phyloP scores from a whole-genome alignment of 164 flowering plant genomes.

The Cinnamomum chago region DNA sequence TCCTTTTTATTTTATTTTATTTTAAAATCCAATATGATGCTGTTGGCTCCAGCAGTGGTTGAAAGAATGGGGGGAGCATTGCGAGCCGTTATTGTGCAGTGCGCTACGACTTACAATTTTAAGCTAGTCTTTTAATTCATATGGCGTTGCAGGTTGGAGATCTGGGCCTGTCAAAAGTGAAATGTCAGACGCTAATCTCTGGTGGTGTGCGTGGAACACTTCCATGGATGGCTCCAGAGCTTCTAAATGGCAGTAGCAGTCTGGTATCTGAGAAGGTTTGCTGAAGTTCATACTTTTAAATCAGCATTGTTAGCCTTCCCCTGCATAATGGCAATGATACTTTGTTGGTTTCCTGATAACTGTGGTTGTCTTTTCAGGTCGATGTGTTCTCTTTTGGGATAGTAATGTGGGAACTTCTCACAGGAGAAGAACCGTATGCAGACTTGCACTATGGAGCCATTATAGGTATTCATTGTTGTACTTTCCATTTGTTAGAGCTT shows the following conservation, averaged over 20 bases:
- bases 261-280: constrained; percentile 91
- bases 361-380: constrained; percentile 42
- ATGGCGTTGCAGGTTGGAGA: constrained; percentile 69
- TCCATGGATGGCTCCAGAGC: constrained; percentile 99
- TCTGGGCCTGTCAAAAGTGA: constrained; percentile 91
- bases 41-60: too few species aligned
- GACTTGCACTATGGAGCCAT: constrained; percentile 93
- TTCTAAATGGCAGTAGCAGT: constrained; percentile 87
- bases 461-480: constrained; percentile 45
- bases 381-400: constrained; percentile 98
- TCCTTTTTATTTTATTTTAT: not conserved
- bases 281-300: constrained; percentile 1
- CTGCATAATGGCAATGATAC: not conserved
- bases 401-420: constrained; percentile 94
- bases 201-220: constrained; percentile 98
- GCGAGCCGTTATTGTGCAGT: too few species aligned
- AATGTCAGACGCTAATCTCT: constrained; percentile 86
- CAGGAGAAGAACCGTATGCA: constrained; percentile 94
- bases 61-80: too few species aligned
- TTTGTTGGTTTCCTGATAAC: not conserved
- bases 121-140: not conserved
- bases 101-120: not conserved
- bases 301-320: not conserved
- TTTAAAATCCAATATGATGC: not conserved
- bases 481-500: not conserved